These are phyloP conservation scores for Pichia sp. DNA, from an alignment of 1,139 yeast genomes.

Conservation along the genomic window DNA sequence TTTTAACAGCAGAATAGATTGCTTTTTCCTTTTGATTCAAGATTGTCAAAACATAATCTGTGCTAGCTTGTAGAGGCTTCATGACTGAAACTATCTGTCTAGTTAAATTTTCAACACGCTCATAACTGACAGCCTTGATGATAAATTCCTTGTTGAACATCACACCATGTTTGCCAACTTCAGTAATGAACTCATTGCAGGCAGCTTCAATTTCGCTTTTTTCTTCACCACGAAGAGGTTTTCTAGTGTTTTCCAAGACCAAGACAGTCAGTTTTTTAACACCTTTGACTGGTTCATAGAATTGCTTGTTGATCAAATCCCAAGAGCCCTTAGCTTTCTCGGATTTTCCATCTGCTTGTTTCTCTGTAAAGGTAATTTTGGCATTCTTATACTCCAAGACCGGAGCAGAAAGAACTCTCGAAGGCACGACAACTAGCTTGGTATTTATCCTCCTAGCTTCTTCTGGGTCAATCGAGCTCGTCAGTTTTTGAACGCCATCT, in stretches of 20 bases:
- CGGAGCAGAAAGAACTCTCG: conserved; percentile 24
- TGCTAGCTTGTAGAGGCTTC: conserved; percentile 16
- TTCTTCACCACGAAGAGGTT: conserved; percentile 18
- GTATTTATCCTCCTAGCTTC: conserved; percentile 21
- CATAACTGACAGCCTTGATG: conserved; percentile 14
- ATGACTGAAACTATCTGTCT: conserved; percentile 13
- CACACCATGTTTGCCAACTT: conserved; percentile 21
- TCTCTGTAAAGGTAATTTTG: conserved; percentile 16
- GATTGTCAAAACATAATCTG: conserved; percentile 21
- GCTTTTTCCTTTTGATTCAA: conserved; percentile 22
- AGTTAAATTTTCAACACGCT: conserved; percentile 15
- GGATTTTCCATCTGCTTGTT: conserved; percentile 22
- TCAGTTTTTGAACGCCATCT: conserved; percentile 21
- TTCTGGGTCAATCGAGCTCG: conserved; percentile 11
- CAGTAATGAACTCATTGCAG: conserved; percentile 17
- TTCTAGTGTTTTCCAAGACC: conserved; percentile 19
- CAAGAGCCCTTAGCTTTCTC: conserved; percentile 26
- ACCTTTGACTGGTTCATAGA: conserved; percentile 20
- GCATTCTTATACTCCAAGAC: conserved; percentile 20
- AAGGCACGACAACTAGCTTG: conserved; percentile 25
- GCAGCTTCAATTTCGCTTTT: conserved; percentile 19
- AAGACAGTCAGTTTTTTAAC: conserved; percentile 18
- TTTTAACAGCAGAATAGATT: conserved; percentile 22
- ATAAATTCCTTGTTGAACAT: conserved; percentile 13
- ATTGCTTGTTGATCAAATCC: conserved; percentile 23